Evolutionary conservation across 371 early-diverging fungal genomes (phyloP), one percentile per base, ranked within the genome.

Genomic region (Mucor ambiguus): DNA sequence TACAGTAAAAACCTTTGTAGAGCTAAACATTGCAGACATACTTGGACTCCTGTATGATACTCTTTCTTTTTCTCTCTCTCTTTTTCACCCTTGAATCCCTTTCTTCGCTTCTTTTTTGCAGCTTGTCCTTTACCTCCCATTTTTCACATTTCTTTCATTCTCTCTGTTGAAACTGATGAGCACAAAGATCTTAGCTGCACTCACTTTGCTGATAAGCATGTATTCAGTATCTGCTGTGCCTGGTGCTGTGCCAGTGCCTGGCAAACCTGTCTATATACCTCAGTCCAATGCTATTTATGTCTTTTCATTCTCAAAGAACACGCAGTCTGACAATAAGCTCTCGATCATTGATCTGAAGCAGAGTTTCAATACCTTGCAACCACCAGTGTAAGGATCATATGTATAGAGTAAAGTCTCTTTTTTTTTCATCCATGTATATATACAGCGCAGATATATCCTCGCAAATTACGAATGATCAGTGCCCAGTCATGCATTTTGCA

Each of bases 401-500:
- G 43, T 14, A 30, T 18, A 12, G 29, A 20, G 56, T 43, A 54
- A 18, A 55, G 29, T 37, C n/a, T 43, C 26, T 11, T 33, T 8
- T 33, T 24, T 37, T 58, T 20, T n/a, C n/a, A 58, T n/a, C 11
- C 30, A 37, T 22, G 8, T 22, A 8, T 14, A 20, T 58, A 1
- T 9, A 28, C 30, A 65, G 65, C 5, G 10, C 49, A 26, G 65
- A 65, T 22, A 16, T 49, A n/a, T 66, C 70, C 0, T 44, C 44
- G 14, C 26, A 24, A 24, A 60, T 73, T 12, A 44, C 48, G 18
- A 70, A 63, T 22, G 49, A 57, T 14, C 43, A 66, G 30, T 73
- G 73, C 33, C 73, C 70, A 7, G 57, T 69, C 18, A 66, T 73
- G 56, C 73, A 69, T 54, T 73, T 70, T 58, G 70, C 70, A 11